Percentiles rank a stretch among this genome's conserved stretches.
These are phyloP conservation scores for Alisma plantagoaquatica DNA, from an alignment of 106 monocot genomes.

Conservation along the genomic window DNA sequence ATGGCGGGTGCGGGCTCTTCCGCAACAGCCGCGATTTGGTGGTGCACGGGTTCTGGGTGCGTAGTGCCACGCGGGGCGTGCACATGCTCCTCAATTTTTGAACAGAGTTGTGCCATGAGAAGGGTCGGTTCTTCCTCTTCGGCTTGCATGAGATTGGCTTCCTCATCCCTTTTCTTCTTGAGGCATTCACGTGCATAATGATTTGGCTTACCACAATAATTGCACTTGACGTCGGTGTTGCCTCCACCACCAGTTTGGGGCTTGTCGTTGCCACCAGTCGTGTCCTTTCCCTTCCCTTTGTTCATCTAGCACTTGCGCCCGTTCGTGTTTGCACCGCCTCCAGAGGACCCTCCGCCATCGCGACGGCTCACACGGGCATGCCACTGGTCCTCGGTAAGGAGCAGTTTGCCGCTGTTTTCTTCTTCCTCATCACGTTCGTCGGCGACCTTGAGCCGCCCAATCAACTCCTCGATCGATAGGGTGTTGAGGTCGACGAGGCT, in stretches of 20 bases:
- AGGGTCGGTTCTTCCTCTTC: not conserved
- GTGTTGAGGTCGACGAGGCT: no score
- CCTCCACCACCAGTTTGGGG: not conserved
- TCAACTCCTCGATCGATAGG: not conserved
- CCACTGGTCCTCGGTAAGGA: not conserved
- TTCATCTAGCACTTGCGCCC: not conserved
- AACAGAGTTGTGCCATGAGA: not conserved
- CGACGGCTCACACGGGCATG: not conserved
- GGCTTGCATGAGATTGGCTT: no score
- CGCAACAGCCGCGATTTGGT: not conserved
- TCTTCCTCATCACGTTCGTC: not conserved
- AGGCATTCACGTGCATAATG: not conserved
- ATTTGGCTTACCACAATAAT: not conserved
- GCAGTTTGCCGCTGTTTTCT: not conserved
- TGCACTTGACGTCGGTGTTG: not conserved
- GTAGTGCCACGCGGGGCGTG: no score
- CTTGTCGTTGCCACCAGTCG: not conserved
- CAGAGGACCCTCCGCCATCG: not conserved
- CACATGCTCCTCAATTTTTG: no score
- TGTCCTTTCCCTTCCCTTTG: not conserved
- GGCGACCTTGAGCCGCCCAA: not conserved
- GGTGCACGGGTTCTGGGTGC: not conserved
- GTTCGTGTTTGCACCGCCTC: no score
- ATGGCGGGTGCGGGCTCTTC: no score
- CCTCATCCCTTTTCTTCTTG: not conserved